Conservation (phyloP, 2,329 filamentous ascomycete genomes). For the Aspergillus melleus region DNA sequence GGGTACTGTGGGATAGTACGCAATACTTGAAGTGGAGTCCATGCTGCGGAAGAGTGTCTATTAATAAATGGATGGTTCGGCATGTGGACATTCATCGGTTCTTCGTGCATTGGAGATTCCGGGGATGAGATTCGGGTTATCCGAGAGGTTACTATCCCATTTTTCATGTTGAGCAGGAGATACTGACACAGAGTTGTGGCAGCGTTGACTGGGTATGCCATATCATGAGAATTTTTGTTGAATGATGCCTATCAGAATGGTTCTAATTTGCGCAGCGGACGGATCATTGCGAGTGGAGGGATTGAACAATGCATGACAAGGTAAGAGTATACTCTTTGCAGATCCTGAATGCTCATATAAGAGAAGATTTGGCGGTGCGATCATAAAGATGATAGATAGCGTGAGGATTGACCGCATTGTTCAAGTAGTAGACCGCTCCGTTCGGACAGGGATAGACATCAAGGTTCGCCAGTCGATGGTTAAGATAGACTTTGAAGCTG, state of each 20-base stretch:
- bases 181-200: too few species aligned
- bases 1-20: neutral
- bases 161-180: too few species aligned
- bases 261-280: too few species aligned
- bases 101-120: neutral
- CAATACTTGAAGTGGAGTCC: neutral
- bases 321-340: neutral
- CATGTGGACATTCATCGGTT: neutral
- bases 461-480: neutral
- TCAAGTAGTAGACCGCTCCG: neutral
- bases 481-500: neutral
- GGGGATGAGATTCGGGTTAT: neutral
- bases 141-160: too few species aligned
- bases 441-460: neutral
- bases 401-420: neutral
- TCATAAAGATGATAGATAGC: neutral
- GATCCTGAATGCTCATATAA: neutral
- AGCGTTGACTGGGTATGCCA: too few species aligned
- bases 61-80: neutral
- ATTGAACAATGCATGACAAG: too few species aligned
- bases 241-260: too few species aligned
- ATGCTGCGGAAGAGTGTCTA: neutral
- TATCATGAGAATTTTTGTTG: too few species aligned
- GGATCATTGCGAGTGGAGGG: too few species aligned
- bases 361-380: too few species aligned